These are phyloP conservation scores for Candida nemodendra DNA, from an alignment of 805 yeast species.

Conservation along the genomic window DNA sequence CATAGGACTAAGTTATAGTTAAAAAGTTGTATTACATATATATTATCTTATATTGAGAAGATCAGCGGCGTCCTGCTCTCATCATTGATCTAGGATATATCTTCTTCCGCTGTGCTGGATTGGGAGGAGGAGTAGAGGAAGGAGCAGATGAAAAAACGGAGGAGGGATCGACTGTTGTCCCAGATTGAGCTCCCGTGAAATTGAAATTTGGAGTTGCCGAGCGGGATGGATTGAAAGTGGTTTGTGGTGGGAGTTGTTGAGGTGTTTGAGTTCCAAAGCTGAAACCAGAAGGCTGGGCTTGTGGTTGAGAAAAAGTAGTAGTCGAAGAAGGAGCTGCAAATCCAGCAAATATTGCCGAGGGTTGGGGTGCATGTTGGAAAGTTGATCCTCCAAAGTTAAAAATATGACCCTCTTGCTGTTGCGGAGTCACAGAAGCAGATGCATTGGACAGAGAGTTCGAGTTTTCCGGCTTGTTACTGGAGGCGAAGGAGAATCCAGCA, in stretches of 20 bases:
- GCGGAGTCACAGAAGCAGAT: slow-evolving; percentile 13
- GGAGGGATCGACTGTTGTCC: slow-evolving; percentile 27
- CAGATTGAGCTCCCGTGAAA: slow-evolving; percentile 29
- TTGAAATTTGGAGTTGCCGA: slow-evolving; percentile 33
- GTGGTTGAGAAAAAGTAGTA: neutral
- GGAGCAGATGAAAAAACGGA: slow-evolving; percentile 26
- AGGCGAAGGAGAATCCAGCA: slow-evolving; percentile 3
- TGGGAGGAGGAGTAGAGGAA: slow-evolving; percentile 22
- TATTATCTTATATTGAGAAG: too few relatives aligned
- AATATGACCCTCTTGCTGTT: slow-evolving; percentile 15
- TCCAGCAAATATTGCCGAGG: slow-evolving; percentile 11
- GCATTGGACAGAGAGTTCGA: slow-evolving; percentile 9
- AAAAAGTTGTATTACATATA: too few relatives aligned
- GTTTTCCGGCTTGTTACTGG: neutral
- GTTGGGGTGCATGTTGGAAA: slow-evolving; percentile 6
- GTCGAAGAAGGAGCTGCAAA: neutral
- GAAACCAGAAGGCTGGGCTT: slow-evolving; percentile 3
- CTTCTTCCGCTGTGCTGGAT: slow-evolving; percentile 17
- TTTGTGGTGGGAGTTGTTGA: slow-evolving; percentile 5
- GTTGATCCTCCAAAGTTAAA: slow-evolving; percentile 17
- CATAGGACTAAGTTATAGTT: too few relatives aligned
- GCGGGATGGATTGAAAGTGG: slow-evolving; percentile 24
- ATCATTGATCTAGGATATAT: slow-evolving; percentile 21
- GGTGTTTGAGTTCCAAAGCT: slow-evolving; percentile 6
- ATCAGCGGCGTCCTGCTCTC: slow-evolving; percentile 19